phyloP scores from a whole-genome alignment of 768 basidiomycete genomes.

The Naganishia friedmannii region DNA sequence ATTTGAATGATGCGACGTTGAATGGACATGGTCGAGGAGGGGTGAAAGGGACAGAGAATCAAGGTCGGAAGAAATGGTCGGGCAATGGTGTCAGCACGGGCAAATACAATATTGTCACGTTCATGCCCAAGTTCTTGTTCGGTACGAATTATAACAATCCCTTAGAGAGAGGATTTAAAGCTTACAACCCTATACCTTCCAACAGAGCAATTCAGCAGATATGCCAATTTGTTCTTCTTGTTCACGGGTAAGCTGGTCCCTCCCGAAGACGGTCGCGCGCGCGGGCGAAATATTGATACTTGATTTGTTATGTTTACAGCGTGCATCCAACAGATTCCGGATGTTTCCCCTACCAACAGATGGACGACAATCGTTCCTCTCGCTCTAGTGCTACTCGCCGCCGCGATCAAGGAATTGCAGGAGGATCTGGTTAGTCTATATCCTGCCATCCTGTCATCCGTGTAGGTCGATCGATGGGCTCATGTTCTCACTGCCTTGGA shows the following conservation, averaged over 20 bases:
- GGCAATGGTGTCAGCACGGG: slow-evolving; percentile 83
- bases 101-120: slow-evolving; percentile 86
- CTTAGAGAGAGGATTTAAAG: not conserved
- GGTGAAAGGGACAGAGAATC: slow-evolving; percentile 64
- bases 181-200: not conserved
- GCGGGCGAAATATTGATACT: no score
- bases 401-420: slow-evolving; percentile 90
- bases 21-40: slow-evolving; percentile 52
- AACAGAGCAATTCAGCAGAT: slow-evolving; percentile 95
- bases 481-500: not conserved
- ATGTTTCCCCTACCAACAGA: slow-evolving; percentile 89
- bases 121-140: slow-evolving; percentile 85
- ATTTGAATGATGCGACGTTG: slow-evolving; percentile 70
- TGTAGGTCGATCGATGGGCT: no score
- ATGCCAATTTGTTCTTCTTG: slow-evolving; percentile 96
- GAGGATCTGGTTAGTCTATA: slow-evolving; percentile 75
- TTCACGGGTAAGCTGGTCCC: slow-evolving; percentile 63
- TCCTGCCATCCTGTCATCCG: not conserved
- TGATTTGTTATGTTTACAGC: slow-evolving; percentile 57
- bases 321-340: slow-evolving; percentile 94
- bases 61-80: slow-evolving; percentile 31
- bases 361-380: slow-evolving; percentile 95
- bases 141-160: slow-evolving; percentile 58
- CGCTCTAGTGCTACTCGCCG: slow-evolving; percentile 79
- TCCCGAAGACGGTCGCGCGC: not conserved